These are phyloP conservation scores for Russula olivacea DNA, from an alignment of 768 basidiomycete genomes.

Conservation along the genomic window DNA sequence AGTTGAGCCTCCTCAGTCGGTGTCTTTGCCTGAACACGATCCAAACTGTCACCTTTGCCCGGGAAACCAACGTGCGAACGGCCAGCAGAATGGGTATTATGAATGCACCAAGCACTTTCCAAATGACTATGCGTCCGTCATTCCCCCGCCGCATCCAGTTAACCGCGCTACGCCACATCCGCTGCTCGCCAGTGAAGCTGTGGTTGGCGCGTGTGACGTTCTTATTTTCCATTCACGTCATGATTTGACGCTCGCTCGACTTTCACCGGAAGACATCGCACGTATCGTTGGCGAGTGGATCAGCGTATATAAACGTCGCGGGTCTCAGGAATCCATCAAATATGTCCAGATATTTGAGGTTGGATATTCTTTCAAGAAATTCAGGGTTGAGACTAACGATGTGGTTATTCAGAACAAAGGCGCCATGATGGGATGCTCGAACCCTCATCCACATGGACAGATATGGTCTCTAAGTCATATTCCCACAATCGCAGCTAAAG, in stretches of 20 bases:
- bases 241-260: constrained; percentile 73
- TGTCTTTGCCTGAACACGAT: constrained; percentile 57
- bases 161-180: constrained; percentile 51
- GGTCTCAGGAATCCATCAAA: constrained; percentile 57
- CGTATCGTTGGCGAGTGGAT: constrained; percentile 71
- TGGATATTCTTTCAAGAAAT: neutral
- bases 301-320: constrained; percentile 52
- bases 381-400: neutral
- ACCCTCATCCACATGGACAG: constrained; percentile 92
- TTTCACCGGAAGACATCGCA: constrained; percentile 52
- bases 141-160: constrained; percentile 54
- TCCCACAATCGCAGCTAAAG: constrained; percentile 64
- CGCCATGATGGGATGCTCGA: constrained; percentile 91
- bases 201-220: constrained; percentile 81
- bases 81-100: constrained; percentile 61
- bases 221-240: constrained; percentile 83
- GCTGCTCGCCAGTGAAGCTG: constrained; percentile 56
- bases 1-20: constrained; percentile 55
- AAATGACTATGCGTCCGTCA: constrained; percentile 80
- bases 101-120: constrained; percentile 62
- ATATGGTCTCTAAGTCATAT: constrained; percentile 74
- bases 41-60: constrained; percentile 83
- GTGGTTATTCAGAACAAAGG: constrained; percentile 72
- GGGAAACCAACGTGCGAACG: constrained; percentile 71
- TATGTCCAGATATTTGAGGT: constrained; percentile 93